Base-by-base conservation (phyloP, 257 asterid species). In the Solanum pimpinellifolium region DNA sequence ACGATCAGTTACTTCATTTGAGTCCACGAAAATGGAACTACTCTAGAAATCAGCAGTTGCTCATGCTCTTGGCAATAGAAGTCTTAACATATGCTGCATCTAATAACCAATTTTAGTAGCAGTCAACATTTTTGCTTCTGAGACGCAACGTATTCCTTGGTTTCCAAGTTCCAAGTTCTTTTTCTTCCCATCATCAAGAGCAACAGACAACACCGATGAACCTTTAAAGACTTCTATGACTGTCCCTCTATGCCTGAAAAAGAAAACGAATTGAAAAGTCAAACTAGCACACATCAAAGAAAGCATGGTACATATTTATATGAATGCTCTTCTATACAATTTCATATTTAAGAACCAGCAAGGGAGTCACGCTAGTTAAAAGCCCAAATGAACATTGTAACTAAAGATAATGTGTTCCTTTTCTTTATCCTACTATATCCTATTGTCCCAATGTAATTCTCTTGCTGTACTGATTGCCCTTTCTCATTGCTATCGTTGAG, bases 71-170 rank as follows among this genome's bases (percentile, higher is more conserved):
- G 52, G 83, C 83, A 42, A 42, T n/a, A 16, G 46, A 42, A 23
- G 83, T 23, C 6, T 1, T 13, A 13, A 16, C 60, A 52, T 16
- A 16, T 9, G 60, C 60, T 52, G 23, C 23, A 76, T 42, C 76
- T 60, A 65, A 65, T 33, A 23, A 20, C 41, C 68, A 52, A 56
- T 37, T 56, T 49, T 49, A 49, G 5, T 46, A 66, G 42, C 84
- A 68, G 88, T 91, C 89, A 90, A 85, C 89, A 94, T 86, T 89
- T 92, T 73, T 91, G 98, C 91, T 97, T 97, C 92, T 97, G 98
- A 88, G 98, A 91, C 68, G 96, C 97, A 74, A 49, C 98, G 95
- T 85, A 97, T 93, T 70, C 99, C 97, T 91, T 97, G 99, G 89
- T 95, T 96, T 88, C 99, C 97, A 3, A 97, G 96, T 90, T 96